These are phyloP conservation scores for Barbatosphaeria neglecta DNA, from an alignment of 495 filamentous ascomycete species.

Conservation along the genomic window DNA sequence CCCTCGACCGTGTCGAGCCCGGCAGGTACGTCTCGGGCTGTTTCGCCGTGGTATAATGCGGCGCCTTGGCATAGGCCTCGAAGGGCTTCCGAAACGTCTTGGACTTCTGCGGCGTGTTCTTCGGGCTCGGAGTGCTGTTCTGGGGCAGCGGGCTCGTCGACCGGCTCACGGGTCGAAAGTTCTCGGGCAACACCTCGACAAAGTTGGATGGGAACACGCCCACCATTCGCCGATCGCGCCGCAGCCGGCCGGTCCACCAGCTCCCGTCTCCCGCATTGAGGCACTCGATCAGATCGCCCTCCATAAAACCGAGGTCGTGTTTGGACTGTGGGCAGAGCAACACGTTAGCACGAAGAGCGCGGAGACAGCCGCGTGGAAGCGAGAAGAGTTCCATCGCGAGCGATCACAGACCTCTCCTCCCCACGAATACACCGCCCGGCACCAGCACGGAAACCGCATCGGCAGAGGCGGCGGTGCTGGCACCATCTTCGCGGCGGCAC, in stretches of 20 bases:
- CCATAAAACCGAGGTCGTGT: slow-evolving; percentile 87
- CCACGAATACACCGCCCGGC: slow-evolving; percentile 89
- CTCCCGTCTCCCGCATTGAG: slow-evolving; percentile 93
- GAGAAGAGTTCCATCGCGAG: no score
- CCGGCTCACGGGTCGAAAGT: slow-evolving; percentile 68
- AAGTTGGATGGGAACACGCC: slow-evolving; percentile 96
- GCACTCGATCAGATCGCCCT: slow-evolving; percentile 96
- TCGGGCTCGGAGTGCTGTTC: slow-evolving; percentile 37
- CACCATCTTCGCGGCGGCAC: slow-evolving; percentile 22
- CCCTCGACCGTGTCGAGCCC: slow-evolving; percentile 18
- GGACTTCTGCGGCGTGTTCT: slow-evolving; percentile 41
- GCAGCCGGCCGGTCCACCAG: slow-evolving; percentile 93
- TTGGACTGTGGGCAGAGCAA: slow-evolving; percentile 46
- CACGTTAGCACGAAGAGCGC: slow-evolving; percentile 4
- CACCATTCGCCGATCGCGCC: slow-evolving; percentile 74
- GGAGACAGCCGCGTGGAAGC: background rate
- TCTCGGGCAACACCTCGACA: slow-evolving; percentile 76
- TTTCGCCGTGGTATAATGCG: slow-evolving; percentile 40
- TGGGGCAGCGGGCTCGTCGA: slow-evolving; percentile 60
- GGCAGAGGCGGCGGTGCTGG: slow-evolving; percentile 57
- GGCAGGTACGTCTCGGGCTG: slow-evolving; percentile 35
- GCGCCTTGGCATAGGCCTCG: slow-evolving; percentile 50
- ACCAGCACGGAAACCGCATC: slow-evolving; percentile 88
- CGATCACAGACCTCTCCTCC: slow-evolving; percentile 64
- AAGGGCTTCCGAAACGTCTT: slow-evolving; percentile 63